Evolutionary conservation across 140 eudicot species (phyloP), one percentile per base, ranked within the genome.

Genomic region (Bidens hawaiensis): DNA sequence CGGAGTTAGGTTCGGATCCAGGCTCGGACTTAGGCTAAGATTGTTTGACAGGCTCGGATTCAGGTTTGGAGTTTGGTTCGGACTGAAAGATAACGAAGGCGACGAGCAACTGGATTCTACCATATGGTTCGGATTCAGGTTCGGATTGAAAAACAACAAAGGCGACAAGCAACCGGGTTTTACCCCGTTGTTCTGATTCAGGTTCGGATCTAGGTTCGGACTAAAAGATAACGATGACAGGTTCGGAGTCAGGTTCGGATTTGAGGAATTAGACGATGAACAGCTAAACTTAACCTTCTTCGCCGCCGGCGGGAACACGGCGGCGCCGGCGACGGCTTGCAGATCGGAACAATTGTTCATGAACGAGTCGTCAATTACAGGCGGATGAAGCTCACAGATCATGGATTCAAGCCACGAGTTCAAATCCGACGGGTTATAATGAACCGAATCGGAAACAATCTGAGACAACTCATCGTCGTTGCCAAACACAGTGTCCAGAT

Each of bases 341-440:
- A 87, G 83, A 69, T 84, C 91, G 17, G 60, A 68, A 68, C 46
- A 2, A 13, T n/a, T n/a, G n/a, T 22, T 55, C 11, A 70, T 53
- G 25, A 72, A 71, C 31, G 81, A 76, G 72, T 76, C 85, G 17
- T 66, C 42, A 5, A 69, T 28, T 26, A 81, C 30, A 10, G 49
- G 34, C 18, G 90, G 87, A 38, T 86, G 68, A 50, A 84, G 75
- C 27, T 81, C 97, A 22, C 76, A 56, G 1, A 90, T 78, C 96
- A 90, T 82, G 4, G 89, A 80, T 17, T 87, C 81, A 12, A 90
- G 86, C 97, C 97, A 90, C 0, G 87, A 78, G 0, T 85, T 73
- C 1, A 90, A 77, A 76, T 90, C 91, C 10, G 96, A 75, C 9
- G 96, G 97, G 22, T 90, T 90, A 23, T 75, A 76, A 50, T 90